Conservation (phyloP, 345 rosid species). For the Turnera subulata region DNA sequence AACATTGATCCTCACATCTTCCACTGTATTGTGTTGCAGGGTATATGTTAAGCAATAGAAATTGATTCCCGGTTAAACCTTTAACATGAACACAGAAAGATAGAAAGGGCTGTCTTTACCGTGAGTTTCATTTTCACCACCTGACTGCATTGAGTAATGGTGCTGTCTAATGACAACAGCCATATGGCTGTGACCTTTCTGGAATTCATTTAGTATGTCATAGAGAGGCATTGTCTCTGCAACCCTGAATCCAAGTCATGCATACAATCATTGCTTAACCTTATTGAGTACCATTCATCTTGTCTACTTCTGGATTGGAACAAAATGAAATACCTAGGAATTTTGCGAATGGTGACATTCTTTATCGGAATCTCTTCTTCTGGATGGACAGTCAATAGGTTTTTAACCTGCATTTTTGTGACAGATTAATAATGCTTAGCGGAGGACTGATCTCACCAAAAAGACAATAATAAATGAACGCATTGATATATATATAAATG, state of each 20-base stretch:
- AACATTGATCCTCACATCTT: conserved; percentile 54
- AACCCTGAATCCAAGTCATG: conserved; percentile 38
- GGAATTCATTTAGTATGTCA: conserved; percentile 91
- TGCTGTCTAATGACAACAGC: conserved; percentile 63
- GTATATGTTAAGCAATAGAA: neutral
- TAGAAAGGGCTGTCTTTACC: neutral
- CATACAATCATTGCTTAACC: neutral
- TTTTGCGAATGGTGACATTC: conserved; percentile 70
- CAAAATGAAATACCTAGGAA: conserved; percentile 59
- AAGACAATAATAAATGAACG: too few species aligned
- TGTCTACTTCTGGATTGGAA: neutral
- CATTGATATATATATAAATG: too few species aligned
- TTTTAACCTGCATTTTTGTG: conserved; percentile 58
- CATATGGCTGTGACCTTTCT: conserved; percentile 97
- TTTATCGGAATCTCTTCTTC: conserved; percentile 75
- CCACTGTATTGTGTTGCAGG: conserved; percentile 15
- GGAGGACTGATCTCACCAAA: too few species aligned
- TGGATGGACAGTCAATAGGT: conserved; percentile 66
- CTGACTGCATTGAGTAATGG: conserved; percentile 21
- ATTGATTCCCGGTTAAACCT: neutral
- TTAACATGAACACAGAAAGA: neutral
- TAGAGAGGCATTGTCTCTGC: conserved; percentile 74
- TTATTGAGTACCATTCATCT: neutral
- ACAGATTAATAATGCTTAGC: neutral
- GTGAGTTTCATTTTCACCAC: conserved; percentile 13